These are phyloP conservation scores for Bruguiera hainesii DNA, from an alignment of 441 rosid genomes.

Conservation along the genomic window DNA sequence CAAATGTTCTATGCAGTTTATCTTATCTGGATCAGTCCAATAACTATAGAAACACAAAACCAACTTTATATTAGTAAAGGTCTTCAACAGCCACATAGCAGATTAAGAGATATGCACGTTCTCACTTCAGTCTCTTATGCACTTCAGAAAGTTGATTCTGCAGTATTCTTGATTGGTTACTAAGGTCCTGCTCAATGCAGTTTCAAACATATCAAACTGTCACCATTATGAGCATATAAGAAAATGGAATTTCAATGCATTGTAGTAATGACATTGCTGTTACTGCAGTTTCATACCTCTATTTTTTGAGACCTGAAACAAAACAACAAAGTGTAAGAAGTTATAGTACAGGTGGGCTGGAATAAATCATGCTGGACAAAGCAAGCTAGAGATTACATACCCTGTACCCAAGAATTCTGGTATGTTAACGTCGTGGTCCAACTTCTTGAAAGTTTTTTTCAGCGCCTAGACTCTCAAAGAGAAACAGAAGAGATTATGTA, in stretches of 20 bases:
- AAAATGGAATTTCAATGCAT: slow-evolving; percentile 9
- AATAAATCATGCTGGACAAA: neutral
- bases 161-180: slow-evolving; percentile 45
- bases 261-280: neutral
- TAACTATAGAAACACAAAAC: slow-evolving; percentile 37
- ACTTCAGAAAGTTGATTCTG: slow-evolving; percentile 55
- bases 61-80: neutral
- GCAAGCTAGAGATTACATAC: slow-evolving; percentile 28
- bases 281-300: slow-evolving; percentile 46
- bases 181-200: slow-evolving; percentile 45
- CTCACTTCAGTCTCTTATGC: slow-evolving; percentile 64
- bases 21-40: slow-evolving; percentile 58
- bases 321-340: slow-evolving; percentile 10
- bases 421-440: slow-evolving; percentile 78
- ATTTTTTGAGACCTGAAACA: slow-evolving; percentile 60
- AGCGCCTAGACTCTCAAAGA: slow-evolving; percentile 62
- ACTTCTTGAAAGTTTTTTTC: slow-evolving; percentile 70
- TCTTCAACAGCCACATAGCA: neutral
- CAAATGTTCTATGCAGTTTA: slow-evolving; percentile 46
- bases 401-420: slow-evolving; percentile 66
- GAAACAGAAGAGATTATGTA: slow-evolving; percentile 20
- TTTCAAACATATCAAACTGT: slow-evolving; percentile 16
- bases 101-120: slow-evolving; percentile 10
- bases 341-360: slow-evolving; percentile 8
- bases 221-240: slow-evolving; percentile 8